A percentile compares a stretch with the other conserved stretches of the same genome.
Conservation (phyloP, 2,329 filamentous ascomycete genomes). For the Tympanopsis confertula region DNA sequence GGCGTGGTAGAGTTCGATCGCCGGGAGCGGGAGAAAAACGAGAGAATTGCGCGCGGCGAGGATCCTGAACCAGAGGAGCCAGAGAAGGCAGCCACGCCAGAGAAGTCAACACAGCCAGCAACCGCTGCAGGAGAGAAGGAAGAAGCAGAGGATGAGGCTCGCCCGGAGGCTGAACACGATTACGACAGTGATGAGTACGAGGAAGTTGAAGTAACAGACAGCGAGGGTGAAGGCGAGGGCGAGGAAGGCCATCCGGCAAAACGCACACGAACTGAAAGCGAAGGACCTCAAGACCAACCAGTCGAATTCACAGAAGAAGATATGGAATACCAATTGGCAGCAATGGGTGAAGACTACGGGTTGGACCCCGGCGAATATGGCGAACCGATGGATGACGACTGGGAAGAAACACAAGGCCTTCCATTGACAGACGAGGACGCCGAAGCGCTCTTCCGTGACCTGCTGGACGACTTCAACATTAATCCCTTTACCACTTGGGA, state of each 20-base stretch:
- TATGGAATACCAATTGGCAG: slow-evolving; percentile 51
- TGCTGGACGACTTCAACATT: slow-evolving; percentile 45
- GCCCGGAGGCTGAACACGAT: slow-evolving; percentile 16
- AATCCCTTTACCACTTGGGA: slow-evolving; percentile 53
- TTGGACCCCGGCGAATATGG: slow-evolving; percentile 43
- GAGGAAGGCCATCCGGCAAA: slow-evolving; percentile 29
- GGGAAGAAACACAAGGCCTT: slow-evolving; percentile 40
- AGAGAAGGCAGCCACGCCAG: neutral
- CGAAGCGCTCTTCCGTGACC: slow-evolving; percentile 43
- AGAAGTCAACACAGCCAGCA: neutral
- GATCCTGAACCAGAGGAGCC: slow-evolving; percentile 3
- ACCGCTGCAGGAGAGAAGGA: neutral
- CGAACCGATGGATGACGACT: slow-evolving; percentile 25
- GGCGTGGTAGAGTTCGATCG: slow-evolving; percentile 33
- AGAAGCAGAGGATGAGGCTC: too few relatives aligned
- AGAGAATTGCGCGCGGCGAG: slow-evolving; percentile 23
- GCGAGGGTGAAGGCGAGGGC: slow-evolving; percentile 24
- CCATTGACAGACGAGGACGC: slow-evolving; percentile 45
- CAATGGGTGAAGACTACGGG: slow-evolving; percentile 47
- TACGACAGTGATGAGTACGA: slow-evolving; percentile 49
- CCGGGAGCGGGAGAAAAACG: slow-evolving; percentile 38
- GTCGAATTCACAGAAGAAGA: slow-evolving; percentile 54
- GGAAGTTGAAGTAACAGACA: slow-evolving; percentile 54
- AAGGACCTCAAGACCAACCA: slow-evolving; percentile 20
- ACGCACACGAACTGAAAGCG: slow-evolving; percentile 23